Evolutionary conservation across 306 rosid genomes (phyloP).

Genomic region (Senna tora): DNA sequence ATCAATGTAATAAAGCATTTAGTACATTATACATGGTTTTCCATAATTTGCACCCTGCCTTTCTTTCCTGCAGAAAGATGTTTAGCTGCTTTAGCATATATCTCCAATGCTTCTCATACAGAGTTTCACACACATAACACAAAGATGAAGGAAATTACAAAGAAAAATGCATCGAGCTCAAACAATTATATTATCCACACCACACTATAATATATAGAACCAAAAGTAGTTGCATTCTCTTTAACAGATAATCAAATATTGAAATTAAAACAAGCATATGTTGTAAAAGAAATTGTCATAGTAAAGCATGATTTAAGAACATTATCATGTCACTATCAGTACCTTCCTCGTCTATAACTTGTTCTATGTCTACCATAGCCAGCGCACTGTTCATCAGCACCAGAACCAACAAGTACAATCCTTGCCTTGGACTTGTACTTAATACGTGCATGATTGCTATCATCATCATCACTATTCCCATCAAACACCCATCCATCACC

Average conservation of each 20-base stretch:
- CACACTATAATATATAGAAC: not conserved
- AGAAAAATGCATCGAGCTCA: conserved; percentile 1
- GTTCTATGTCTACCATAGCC: conserved; percentile 98
- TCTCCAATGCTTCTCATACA: not conserved
- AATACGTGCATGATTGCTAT: conserved; percentile 47
- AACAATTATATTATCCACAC: conserved; percentile 20
- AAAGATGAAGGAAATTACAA: conserved; percentile 15
- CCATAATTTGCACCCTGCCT: conserved; percentile 12
- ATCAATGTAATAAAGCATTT: conserved; percentile 10
- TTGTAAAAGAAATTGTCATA: conserved; percentile 1
- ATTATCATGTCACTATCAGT: conserved; percentile 35
- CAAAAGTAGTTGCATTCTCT: conserved; percentile 16
- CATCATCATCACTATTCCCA: conserved; percentile 46
- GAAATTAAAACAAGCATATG: not conserved
- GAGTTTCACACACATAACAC: not conserved
- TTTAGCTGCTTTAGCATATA: not conserved
- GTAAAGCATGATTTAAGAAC: conserved; percentile 33
- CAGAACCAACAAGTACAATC: conserved; percentile 97
- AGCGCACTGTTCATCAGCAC: conserved; percentile 99
- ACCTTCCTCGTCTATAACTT: conserved; percentile 83
- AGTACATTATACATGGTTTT: not conserved
- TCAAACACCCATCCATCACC: conserved; percentile 82
- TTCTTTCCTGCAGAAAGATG: conserved; percentile 23
- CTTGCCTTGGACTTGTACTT: conserved; percentile 80
- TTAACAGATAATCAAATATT: conserved; percentile 7